Percentiles rank a stretch among this genome's conserved stretches.
These are phyloP conservation scores for Aureobasidium sp. DNA, from an alignment of 2,329 filamentous ascomycete species.

Conservation along the genomic window DNA sequence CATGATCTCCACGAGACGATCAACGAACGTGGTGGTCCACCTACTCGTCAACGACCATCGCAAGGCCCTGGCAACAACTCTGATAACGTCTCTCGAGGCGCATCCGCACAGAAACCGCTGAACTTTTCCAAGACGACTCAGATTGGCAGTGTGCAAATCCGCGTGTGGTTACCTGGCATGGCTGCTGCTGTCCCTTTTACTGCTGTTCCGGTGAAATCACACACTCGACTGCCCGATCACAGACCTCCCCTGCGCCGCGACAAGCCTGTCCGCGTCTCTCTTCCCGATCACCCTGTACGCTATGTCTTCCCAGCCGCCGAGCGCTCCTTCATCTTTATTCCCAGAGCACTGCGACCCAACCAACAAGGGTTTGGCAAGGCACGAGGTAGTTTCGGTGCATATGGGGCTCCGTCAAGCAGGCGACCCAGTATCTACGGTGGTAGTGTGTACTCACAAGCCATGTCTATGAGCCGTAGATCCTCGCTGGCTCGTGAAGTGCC, in stretches of 20 bases:
- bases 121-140: conserved; percentile 71
- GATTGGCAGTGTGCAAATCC: conserved; percentile 75
- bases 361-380: conserved; percentile 64
- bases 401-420: conserved; percentile 51
- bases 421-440: conserved; percentile 76
- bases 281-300: conserved; percentile 67
- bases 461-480: conserved; percentile 81
- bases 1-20: conserved; percentile 76
- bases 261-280: conserved; percentile 88
- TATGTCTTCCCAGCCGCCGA: conserved; percentile 89
- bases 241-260: conserved; percentile 87
- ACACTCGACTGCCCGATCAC: conserved; percentile 90
- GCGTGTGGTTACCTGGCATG: conserved; percentile 72
- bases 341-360: conserved; percentile 83
- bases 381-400: conserved; percentile 59
- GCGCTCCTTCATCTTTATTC: conserved; percentile 96
- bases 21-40: conserved; percentile 35
- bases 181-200: conserved; percentile 61
- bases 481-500: conserved; percentile 61
- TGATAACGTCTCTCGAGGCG: not conserved
- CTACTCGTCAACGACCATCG: not conserved
- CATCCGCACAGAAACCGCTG: conserved; percentile 16
- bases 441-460: conserved; percentile 75
- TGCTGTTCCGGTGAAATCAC: conserved; percentile 73
- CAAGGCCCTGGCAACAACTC: not conserved